Evolutionary conservation across 768 basidiomycete species (phyloP).

Genomic region (Rhodocollybia butyracea): DNA sequence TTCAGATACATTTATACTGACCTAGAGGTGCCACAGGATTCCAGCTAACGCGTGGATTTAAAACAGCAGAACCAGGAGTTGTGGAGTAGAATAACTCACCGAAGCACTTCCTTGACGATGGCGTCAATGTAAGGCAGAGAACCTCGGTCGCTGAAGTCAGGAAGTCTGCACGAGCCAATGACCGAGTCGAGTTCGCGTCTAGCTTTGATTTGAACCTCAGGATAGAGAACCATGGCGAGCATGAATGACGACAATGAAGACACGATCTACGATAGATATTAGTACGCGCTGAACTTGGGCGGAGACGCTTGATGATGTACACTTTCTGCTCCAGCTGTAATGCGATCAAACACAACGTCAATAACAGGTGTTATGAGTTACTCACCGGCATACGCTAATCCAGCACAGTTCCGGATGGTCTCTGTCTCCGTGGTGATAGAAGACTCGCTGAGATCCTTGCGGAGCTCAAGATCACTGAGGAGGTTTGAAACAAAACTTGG

Average conservation of each 20-base stretch:
- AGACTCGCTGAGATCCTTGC: slow-evolving; percentile 10
- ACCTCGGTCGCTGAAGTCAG: slow-evolving; percentile 17
- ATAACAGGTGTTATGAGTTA: not conserved
- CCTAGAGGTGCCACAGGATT: slow-evolving; percentile 20
- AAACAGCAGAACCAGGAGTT: not conserved
- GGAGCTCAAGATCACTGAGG: slow-evolving; percentile 21
- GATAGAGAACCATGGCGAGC: slow-evolving; percentile 24
- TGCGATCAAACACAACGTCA: not conserved
- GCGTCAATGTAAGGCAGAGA: slow-evolving; percentile 19
- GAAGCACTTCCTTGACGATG: slow-evolving; percentile 18
- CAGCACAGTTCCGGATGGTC: slow-evolving; percentile 33
- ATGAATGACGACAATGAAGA: slow-evolving; percentile 17
- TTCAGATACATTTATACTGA: slow-evolving; percentile 14
- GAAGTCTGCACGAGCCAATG: slow-evolving; percentile 23
- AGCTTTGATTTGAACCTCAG: slow-evolving; percentile 22
- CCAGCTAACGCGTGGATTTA: slow-evolving; percentile 1
- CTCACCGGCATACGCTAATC: slow-evolving; percentile 35
- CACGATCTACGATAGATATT: not conserved
- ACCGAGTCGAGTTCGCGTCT: slow-evolving; percentile 26
- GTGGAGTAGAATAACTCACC: not conserved
- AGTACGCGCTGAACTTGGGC: not conserved
- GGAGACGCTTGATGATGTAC: slow-evolving; percentile 18
- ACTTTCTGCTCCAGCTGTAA: slow-evolving; percentile 39
- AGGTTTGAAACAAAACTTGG: slow-evolving; percentile 33
- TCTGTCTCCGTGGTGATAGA: slow-evolving; percentile 19